Conservation (phyloP, 768 basidiomycete genomes). For the Amanita pallidorosea region DNA sequence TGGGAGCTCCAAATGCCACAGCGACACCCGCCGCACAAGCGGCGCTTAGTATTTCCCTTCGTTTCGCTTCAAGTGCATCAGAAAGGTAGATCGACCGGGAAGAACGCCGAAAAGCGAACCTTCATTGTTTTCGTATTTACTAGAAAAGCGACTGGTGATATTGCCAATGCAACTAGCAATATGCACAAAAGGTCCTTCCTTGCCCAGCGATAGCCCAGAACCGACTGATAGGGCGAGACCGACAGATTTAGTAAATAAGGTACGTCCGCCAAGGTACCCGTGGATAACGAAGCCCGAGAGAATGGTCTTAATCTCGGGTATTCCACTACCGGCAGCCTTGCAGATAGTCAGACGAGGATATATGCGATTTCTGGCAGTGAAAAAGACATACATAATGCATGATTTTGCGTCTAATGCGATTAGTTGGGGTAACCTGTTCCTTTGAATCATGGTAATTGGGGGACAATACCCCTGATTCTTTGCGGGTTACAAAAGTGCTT, state of each 20-base stretch:
- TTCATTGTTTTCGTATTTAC: conserved; percentile 94
- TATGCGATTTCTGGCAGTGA: conserved; percentile 8
- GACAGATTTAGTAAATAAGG: conserved; percentile 81
- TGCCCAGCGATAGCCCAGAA: conserved; percentile 81
- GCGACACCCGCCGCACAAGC: conserved; percentile 97
- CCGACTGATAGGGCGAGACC: conserved; percentile 88
- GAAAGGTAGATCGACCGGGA: background rate
- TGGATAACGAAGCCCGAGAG: conserved; percentile 94
- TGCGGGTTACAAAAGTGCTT: conserved; percentile 77
- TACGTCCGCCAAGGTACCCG: conserved; percentile 88
- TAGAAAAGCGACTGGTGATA: conserved; percentile 76
- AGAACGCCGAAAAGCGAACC: conserved; percentile 30
- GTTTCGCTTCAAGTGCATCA: conserved; percentile 49
- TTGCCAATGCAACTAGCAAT: conserved; percentile 91
- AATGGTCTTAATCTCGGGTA: conserved; percentile 95
- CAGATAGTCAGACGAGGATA: conserved; percentile 3
- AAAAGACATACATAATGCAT: conserved; percentile 68
- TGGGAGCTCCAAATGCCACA: conserved; percentile 94
- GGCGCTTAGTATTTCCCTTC: conserved; percentile 90
- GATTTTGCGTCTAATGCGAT: conserved; percentile 45
- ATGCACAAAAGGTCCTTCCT: conserved; percentile 69
- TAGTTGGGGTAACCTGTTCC: conserved; percentile 11
- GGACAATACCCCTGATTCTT: conserved; percentile 70
- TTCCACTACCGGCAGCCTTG: conserved; percentile 89
- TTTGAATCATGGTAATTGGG: conserved; percentile 27